Percentiles rank a stretch among this genome's conserved stretches.
phyloP scores from a whole-genome alignment of 768 basidiomycete species.

The Cyathus striatus region DNA sequence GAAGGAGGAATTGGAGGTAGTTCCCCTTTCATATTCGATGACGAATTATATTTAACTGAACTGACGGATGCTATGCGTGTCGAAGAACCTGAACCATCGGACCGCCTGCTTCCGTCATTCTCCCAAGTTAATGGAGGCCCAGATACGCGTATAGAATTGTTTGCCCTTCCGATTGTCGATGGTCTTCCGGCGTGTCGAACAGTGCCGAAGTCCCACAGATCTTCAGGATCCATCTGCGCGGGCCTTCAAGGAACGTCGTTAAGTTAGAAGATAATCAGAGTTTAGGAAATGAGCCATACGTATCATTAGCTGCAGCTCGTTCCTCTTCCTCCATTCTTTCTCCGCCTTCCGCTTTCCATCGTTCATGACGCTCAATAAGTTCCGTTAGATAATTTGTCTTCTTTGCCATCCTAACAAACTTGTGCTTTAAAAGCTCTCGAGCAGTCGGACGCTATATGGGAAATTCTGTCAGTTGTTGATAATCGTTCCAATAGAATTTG shows the following conservation, averaged over 20 bases:
- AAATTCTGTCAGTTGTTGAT: background rate
- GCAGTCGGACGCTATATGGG: constrained; percentile 77
- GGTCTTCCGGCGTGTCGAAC: constrained; percentile 67
- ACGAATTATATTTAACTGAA: constrained; percentile 36
- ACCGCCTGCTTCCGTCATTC: constrained; percentile 52
- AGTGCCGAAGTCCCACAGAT: constrained; percentile 98
- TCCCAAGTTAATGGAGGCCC: constrained; percentile 80
- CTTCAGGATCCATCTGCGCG: constrained; percentile 59
- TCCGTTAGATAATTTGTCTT: constrained; percentile 94
- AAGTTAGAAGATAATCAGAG: constrained; percentile 4
- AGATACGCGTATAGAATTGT: constrained; percentile 50
- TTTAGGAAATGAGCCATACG: constrained; percentile 49
- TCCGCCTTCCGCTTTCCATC: constrained; percentile 90
- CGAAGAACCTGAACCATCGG: constrained; percentile 31
- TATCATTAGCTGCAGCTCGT: constrained; percentile 51
- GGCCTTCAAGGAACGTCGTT: constrained; percentile 29
- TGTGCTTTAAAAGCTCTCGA: constrained; percentile 93
- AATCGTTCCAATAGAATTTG: background rate
- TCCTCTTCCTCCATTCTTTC: constrained; percentile 71
- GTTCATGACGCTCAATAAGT: constrained; percentile 89
- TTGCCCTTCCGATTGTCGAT: constrained; percentile 64
- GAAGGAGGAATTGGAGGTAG: constrained; percentile 53
- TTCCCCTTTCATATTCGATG: constrained; percentile 49
- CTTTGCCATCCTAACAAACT: constrained; percentile 92
- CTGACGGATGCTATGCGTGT: constrained; percentile 20